These are phyloP conservation scores for Phaseolus lunatus DNA, from an alignment of 306 rosid genomes.

Conservation along the genomic window DNA sequence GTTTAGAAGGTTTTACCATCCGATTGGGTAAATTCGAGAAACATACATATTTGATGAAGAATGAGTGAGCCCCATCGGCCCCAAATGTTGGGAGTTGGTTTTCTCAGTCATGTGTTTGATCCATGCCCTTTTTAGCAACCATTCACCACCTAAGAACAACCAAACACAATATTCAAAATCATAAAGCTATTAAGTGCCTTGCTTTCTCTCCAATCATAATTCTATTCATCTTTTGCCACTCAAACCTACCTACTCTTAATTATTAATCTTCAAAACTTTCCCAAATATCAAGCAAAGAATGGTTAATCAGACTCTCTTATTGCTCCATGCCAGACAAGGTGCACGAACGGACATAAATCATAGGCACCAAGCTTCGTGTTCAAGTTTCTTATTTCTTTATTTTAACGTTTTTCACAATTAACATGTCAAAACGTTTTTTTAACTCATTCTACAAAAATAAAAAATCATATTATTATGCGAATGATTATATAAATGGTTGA, in stretches of 20 bases:
- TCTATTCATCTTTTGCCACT: background rate
- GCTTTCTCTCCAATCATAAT: conserved; percentile 18
- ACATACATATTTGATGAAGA: no score
- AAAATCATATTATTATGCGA: no score
- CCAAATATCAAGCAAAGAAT: conserved; percentile 11
- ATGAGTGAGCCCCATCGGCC: no score
- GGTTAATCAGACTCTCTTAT: background rate
- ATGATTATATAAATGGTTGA: no score
- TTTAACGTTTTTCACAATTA: no score
- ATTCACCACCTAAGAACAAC: background rate
- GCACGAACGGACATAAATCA: background rate
- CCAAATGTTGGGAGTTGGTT: no score
- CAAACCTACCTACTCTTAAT: conserved; percentile 5
- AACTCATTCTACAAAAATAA: no score
- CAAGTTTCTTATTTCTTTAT: background rate
- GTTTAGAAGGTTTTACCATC: no score
- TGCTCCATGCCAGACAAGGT: background rate
- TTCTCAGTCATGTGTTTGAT: no score
- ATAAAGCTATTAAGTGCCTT: conserved; percentile 18
- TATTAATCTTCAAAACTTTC: background rate
- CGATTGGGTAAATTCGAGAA: no score
- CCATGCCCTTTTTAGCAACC: background rate
- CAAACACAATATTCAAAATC: background rate
- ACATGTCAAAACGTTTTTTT: no score
- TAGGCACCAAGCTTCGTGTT: background rate